These are phyloP conservation scores for Austroboletus niveus DNA, from an alignment of 1,284 basidiomycete species.

Conservation along the genomic window DNA sequence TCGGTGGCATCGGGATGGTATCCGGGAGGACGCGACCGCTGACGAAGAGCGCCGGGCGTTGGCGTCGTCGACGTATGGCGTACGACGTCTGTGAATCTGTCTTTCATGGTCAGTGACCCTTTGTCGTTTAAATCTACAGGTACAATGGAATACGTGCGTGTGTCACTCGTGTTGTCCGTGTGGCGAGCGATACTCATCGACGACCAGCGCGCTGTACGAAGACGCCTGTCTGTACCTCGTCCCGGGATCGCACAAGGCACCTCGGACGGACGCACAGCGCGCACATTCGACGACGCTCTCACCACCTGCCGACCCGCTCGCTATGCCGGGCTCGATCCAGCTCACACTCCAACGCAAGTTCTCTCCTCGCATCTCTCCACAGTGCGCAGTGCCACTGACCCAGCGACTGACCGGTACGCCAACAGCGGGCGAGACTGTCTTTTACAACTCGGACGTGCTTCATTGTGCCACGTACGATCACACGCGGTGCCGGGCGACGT, in stretches of 20 bases:
- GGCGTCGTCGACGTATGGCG: constrained; percentile 63
- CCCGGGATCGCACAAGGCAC: constrained; percentile 62
- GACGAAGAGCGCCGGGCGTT: constrained; percentile 66
- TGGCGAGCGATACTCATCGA: no score
- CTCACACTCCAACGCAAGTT: constrained; percentile 59
- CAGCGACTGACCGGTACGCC: neutral
- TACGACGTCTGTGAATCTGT: constrained; percentile 26
- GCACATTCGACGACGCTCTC: constrained; percentile 52
- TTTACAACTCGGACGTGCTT: constrained; percentile 44
- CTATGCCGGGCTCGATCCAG: constrained; percentile 67
- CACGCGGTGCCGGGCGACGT: constrained; percentile 56
- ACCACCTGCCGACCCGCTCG: constrained; percentile 55
- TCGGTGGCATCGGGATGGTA: constrained; percentile 81
- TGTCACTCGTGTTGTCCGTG: constrained; percentile 1
- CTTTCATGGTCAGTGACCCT: no score
- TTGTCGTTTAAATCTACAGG: constrained; percentile 35
- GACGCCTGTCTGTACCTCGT: constrained; percentile 77
- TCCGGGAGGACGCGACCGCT: constrained; percentile 46
- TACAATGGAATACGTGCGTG: constrained; percentile 81
- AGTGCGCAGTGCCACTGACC: neutral
- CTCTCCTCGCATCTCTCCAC: neutral
- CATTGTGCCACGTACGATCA: constrained; percentile 67
- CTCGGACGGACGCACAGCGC: constrained; percentile 63
- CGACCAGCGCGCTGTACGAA: constrained; percentile 62
- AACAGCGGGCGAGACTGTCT: constrained; percentile 56